Evolutionary conservation across 306 rosid genomes (phyloP), one percentile per base, ranked within the genome.

Genomic region (Quercus bicolor): DNA sequence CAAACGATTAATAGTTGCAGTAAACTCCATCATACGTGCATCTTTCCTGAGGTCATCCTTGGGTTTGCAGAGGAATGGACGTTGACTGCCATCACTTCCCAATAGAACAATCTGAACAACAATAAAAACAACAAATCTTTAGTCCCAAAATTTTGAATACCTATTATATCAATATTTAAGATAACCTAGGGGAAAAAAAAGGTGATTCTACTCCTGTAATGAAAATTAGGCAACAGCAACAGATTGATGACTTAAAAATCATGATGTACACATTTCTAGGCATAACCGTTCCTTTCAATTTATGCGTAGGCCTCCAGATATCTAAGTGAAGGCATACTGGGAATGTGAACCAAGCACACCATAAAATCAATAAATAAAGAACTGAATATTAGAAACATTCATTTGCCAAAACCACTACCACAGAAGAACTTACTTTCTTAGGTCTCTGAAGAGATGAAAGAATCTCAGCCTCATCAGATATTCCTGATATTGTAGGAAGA

Each of bases 21-120:
- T 95, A 80, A 95, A 95, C 91, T 95, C 98, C 98, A 95, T 95
- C 98, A 95, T 95, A 75, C 98, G 97, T 56, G 98, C 96, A 86
- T 95, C 98, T 79, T 95, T 95, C 82, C 98, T 92, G 43, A 95
- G 98, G 81, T 92, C 98, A 85, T 95, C 98, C 87, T 95, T 95
- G 33, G 98, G 98, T 88, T 95, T 91, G 90, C 97, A 95, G 51
- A 95, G 94, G 83, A 95, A 92, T 4, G 97, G 94, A 56, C 75
- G 93, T 84, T 90, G 96, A 81, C 83, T 91, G 64, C 98, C 98
- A 54, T 95, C 98, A 83, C 98, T 95, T 54, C 98, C 98, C n/a
- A 90, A 59, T 56, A 95, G 87, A 85, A 95, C 73, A 81, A 95
- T 87, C 98, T 95, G 92, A 74, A 85, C 81, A 60, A 75, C 79